Base-by-base conservation (phyloP, 257 asterid species). In the Datura wrightii region DNA sequence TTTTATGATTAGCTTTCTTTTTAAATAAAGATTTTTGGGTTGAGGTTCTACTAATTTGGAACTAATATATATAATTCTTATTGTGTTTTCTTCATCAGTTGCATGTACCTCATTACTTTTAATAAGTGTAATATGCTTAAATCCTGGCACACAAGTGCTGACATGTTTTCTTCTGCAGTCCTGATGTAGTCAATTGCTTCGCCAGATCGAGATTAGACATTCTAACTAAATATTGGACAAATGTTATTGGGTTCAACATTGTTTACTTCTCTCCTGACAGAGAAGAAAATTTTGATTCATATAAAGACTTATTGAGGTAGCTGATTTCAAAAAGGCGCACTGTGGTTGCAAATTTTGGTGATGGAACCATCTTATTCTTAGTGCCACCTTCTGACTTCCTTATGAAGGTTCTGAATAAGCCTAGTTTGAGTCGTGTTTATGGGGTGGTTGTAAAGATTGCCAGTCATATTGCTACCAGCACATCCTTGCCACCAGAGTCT, bases 371-470 rank as follows among this genome's bases (percentile, higher is more conserved):
- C 41, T 87, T 96, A 58, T 96, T 94, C 87, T 89, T 96, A 91
- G 96, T 94, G 85, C 98, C 98, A 79, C 98, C 98, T 36, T 96
- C 98, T 50, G 92, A 91, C 59, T 94, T 96, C 85, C 91, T 96
- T 10, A 87, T 89, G 44, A 84, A 89, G 5, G 95, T 94, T 88
- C 93, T 96, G 76, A 92, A 91, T 86, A 90, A 94, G 70, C 80
- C 85, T 85, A 97, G 97, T 53, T 98, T 97, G 11, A 92, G 87
- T 84, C 97, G 99, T 87, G 94, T 96, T 15, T 93, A 94, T 87
- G 99, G 98, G 53, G 97, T 96, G 37, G 94, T 96, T 88, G 86
- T 94, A 9, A 93, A 94, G 79, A 94, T 96, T 86, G 92, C 91
- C 74, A 91, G 87, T 81, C 87, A 72, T 62, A 88, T 79, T 65